A percentile compares a stretch with the other conserved stretches of the same genome.
phyloP scores from a whole-genome alignment of 2,329 filamentous ascomycete species.

The Phyllosticta citriasiana region DNA sequence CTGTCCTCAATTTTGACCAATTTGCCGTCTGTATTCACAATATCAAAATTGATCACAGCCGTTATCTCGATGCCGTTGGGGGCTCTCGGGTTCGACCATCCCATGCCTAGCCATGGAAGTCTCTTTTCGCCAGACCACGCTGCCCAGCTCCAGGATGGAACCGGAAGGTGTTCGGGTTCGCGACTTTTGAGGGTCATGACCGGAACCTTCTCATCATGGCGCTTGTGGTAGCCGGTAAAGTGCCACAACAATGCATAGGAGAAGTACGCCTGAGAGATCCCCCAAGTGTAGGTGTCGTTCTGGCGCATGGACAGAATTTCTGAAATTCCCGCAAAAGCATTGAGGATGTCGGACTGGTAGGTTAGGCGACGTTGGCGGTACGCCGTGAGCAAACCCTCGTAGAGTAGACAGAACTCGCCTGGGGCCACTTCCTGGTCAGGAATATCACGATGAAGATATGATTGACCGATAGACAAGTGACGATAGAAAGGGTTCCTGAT shows the following conservation, averaged over 20 bases:
- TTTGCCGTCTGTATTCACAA: background rate
- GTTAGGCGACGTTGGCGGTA: background rate
- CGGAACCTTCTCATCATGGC: background rate
- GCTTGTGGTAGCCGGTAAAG: background rate
- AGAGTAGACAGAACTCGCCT: background rate
- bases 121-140: background rate
- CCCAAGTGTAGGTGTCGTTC: background rate
- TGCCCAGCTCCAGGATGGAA: background rate
- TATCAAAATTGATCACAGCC: background rate
- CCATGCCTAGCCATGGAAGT: background rate
- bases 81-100: background rate
- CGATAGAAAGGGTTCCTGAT: background rate
- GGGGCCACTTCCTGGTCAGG: background rate
- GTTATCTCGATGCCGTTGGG: background rate
- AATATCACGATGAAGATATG: background rate
- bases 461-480: background rate
- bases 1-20: background rate
- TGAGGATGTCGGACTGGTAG: slow-evolving; percentile 8
- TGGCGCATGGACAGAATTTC: background rate
- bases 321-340: slow-evolving; percentile 11
- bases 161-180: background rate
- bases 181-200: background rate
- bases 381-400: background rate
- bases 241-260: background rate
- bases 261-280: background rate